phyloP scores from a whole-genome alignment of 2,329 filamentous ascomycete species.

The Hortaea werneckii region DNA sequence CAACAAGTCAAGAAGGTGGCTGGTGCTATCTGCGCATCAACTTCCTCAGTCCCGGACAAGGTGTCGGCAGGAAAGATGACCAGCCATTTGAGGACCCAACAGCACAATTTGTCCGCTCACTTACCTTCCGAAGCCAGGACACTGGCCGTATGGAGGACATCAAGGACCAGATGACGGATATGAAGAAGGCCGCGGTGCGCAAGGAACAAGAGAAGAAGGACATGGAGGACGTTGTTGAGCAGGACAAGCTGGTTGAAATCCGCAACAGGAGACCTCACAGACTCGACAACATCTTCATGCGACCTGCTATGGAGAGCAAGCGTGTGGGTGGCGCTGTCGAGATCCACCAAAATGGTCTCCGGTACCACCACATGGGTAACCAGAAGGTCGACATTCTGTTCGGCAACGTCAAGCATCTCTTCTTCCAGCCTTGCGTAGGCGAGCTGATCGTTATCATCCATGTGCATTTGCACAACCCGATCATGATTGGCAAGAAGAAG shows the following conservation, averaged over 20 bases:
- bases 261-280: constrained; percentile 85
- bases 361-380: constrained; percentile 73
- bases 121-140: constrained; percentile 90
- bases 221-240: constrained; percentile 97
- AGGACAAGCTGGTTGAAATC: constrained; percentile 93
- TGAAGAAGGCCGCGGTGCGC: constrained; percentile 86
- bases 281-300: constrained; percentile 89
- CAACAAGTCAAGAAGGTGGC: constrained; percentile 91
- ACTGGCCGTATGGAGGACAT: constrained; percentile 83
- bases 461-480: constrained; percentile 93
- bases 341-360: constrained; percentile 97
- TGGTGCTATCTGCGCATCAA: constrained; percentile 94
- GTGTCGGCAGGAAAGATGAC: constrained; percentile 93
- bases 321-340: constrained; percentile 91
- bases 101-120: constrained; percentile 88
- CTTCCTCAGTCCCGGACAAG: constrained; percentile 91
- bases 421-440: constrained; percentile 95
- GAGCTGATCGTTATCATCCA: constrained; percentile 98
- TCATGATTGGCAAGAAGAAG: constrained; percentile 98
- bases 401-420: constrained; percentile 95
- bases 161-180: constrained; percentile 83
- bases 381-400: constrained; percentile 89
- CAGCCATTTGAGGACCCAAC: constrained; percentile 94
- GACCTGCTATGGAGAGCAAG: constrained; percentile 91
- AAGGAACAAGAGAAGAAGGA: constrained; percentile 99